phyloP scores from a whole-genome alignment of 2,329 filamentous ascomycete genomes.

The Botrytis byssoidea region DNA sequence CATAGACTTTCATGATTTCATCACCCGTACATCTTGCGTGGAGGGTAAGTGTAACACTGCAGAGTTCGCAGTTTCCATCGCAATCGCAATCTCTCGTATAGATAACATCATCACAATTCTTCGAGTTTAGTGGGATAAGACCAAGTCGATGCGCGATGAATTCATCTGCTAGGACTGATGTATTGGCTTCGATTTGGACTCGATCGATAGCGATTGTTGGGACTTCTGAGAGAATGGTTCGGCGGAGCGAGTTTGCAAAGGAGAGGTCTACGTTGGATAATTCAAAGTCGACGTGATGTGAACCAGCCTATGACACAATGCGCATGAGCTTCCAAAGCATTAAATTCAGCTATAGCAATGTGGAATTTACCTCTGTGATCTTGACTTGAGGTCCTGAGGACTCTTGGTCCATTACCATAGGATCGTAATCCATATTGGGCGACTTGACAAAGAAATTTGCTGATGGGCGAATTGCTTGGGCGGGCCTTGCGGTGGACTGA shows the following conservation, averaged over 20 bases:
- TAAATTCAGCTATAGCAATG: background rate
- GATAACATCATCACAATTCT: constrained; percentile 76
- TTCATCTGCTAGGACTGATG: constrained; percentile 93
- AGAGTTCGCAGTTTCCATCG: constrained; percentile 90
- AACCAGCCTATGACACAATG: constrained; percentile 61
- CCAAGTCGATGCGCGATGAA: constrained; percentile 92
- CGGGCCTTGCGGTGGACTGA: constrained; percentile 27
- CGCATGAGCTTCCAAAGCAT: constrained; percentile 29
- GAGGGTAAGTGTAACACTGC: constrained; percentile 79
- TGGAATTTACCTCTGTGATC: constrained; percentile 44
- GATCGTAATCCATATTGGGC: constrained; percentile 48
- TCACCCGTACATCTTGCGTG: constrained; percentile 83
- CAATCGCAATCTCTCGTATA: constrained; percentile 96
- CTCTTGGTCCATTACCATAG: constrained; percentile 44
- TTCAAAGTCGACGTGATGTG: constrained; percentile 84
- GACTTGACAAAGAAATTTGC: constrained; percentile 20
- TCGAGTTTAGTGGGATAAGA: constrained; percentile 81
- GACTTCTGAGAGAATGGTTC: constrained; percentile 88
- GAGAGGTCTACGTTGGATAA: constrained; percentile 85
- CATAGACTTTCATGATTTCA: constrained; percentile 91
- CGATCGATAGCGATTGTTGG: constrained; percentile 93
- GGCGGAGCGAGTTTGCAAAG: constrained; percentile 89
- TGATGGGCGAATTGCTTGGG: background rate
- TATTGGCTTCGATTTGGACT: constrained; percentile 90
- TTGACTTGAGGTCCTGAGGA: constrained; percentile 48